These are phyloP conservation scores for Hypoxylon sp. DNA, from an alignment of 2,329 filamentous ascomycete genomes.

Conservation along the genomic window DNA sequence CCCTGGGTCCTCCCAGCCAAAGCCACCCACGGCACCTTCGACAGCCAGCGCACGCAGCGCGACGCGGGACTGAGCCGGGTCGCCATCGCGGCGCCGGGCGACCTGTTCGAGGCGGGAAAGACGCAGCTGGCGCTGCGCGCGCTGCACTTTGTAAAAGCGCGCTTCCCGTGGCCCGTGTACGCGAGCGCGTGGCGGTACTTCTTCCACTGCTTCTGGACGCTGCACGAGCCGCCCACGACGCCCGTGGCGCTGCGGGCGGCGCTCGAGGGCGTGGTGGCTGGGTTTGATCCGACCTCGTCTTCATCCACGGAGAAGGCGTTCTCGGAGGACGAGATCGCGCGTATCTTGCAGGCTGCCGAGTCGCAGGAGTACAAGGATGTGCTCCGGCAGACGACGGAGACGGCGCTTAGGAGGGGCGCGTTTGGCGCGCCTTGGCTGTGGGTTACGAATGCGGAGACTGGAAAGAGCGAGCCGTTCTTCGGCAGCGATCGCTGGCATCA, in stretches of 20 bases:
- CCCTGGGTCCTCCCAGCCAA: constrained; percentile 78
- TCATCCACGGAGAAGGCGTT: constrained; percentile 52
- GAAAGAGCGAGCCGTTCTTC: constrained; percentile 74
- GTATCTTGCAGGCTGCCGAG: constrained; percentile 62
- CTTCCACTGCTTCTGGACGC: constrained; percentile 67
- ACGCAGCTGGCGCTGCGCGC: constrained; percentile 69
- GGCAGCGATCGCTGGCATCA: constrained; percentile 78
- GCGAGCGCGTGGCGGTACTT: constrained; percentile 63
- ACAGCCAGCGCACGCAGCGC: constrained; percentile 51
- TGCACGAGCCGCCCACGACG: constrained; percentile 36
- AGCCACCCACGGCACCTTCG: constrained; percentile 61
- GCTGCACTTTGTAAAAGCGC: constrained; percentile 71
- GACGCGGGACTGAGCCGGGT: constrained; percentile 51
- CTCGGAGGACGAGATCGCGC: constrained; percentile 58
- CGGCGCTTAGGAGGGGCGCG: constrained; percentile 70
- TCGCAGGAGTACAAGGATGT: constrained; percentile 55
- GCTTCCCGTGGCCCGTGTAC: constrained; percentile 59
- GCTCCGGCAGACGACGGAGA: constrained; percentile 66
- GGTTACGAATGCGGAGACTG: constrained; percentile 67
- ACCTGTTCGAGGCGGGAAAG: constrained; percentile 54
- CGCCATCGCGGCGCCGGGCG: constrained; percentile 50
- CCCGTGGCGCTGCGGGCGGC: constrained; percentile 25
- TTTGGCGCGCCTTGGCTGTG: constrained; percentile 82
- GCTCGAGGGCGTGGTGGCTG: constrained; percentile 26
- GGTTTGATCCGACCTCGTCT: background rate